Evolutionary conservation across 306 rosid genomes (phyloP).

Genomic region (Corylus avellana): DNA sequence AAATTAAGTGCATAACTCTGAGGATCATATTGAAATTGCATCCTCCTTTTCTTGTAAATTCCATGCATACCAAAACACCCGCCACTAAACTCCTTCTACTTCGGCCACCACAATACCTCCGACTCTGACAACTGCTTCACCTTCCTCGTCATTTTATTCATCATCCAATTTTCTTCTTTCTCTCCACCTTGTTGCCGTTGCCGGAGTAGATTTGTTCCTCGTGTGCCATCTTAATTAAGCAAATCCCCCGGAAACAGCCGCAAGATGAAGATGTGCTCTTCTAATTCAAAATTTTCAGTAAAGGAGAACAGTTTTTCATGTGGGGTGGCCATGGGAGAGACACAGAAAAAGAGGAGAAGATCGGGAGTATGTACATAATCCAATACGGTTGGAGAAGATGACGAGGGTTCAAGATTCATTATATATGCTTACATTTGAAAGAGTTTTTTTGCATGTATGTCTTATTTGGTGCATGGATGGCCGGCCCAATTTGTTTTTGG

Average conservation of each 20-base stretch:
- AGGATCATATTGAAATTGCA: constrained; percentile 31
- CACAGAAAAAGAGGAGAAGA: no score
- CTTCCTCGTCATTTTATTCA: constrained; percentile 15
- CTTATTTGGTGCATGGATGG: no score
- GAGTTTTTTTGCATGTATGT: no score
- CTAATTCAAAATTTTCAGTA: not conserved
- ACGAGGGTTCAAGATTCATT: no score
- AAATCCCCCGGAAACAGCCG: constrained; percentile 20
- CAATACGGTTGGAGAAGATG: no score
- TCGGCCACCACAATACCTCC: constrained; percentile 32
- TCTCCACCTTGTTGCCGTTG: not conserved
- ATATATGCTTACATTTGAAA: no score
- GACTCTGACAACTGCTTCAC: constrained; percentile 21
- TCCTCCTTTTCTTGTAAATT: constrained; percentile 20
- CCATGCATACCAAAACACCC: constrained; percentile 1
- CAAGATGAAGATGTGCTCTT: constrained; percentile 6
- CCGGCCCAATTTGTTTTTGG: no score
- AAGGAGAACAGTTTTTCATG: not conserved
- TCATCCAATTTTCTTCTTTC: constrained; percentile 19
- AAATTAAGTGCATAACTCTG: constrained; percentile 36
- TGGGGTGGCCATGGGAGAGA: not conserved
- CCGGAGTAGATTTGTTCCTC: constrained; percentile 14
- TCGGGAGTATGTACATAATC: no score
- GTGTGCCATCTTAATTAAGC: not conserved
- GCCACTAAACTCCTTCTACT: constrained; percentile 34